Conservation (phyloP, 768 basidiomycete species). For the Mycena floridula region DNA sequence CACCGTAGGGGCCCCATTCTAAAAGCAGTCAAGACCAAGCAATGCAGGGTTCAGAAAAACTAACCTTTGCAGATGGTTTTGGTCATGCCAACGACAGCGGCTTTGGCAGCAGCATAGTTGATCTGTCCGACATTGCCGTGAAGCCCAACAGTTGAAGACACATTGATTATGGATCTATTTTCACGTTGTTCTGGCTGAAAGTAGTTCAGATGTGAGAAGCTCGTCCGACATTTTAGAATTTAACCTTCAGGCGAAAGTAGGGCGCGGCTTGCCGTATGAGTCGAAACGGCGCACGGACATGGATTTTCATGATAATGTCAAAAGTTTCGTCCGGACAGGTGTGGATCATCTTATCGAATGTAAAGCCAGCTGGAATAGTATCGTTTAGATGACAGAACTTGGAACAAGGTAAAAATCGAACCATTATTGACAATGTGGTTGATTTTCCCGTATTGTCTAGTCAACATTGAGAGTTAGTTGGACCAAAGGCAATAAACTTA, state of each 20-base stretch:
- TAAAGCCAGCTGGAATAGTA: constrained; percentile 57
- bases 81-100: constrained; percentile 72
- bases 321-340: constrained; percentile 79
- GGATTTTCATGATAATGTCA: constrained; percentile 78
- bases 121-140: constrained; percentile 86
- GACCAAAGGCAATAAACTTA: background rate
- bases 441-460: constrained; percentile 74
- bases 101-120: constrained; percentile 77
- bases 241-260: constrained; percentile 72
- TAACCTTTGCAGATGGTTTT: constrained; percentile 85
- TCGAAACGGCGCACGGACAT: constrained; percentile 82
- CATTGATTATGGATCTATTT: constrained; percentile 74
- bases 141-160: constrained; percentile 77
- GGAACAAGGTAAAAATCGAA: constrained; percentile 12
- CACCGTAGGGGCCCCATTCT: constrained; percentile 83
- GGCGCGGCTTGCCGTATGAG: constrained; percentile 81
- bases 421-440: constrained; percentile 87
- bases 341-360: constrained; percentile 84
- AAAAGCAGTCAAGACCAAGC: no score
- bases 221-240: background rate
- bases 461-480: background rate
- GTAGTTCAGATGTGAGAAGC: background rate
- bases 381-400: background rate
- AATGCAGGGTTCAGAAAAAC: no score
- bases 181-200: constrained; percentile 46